Evolutionary conservation across 768 basidiomycete species (phyloP).

Genomic region (Mrakia blollopis): DNA sequence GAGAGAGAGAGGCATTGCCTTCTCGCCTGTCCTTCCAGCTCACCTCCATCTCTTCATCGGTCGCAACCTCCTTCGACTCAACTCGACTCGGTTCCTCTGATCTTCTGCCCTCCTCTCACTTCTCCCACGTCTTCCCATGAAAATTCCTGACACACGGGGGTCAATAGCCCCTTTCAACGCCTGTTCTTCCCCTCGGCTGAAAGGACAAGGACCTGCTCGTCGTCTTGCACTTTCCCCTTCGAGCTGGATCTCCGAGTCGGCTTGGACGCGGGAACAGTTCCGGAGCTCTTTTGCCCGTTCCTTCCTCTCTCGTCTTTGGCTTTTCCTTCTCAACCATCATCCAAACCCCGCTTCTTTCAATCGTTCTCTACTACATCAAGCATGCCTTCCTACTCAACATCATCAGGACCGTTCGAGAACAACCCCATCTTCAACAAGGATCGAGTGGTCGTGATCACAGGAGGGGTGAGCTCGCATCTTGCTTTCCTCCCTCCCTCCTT

Average conservation of each 20-base stretch:
- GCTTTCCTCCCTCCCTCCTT: background rate
- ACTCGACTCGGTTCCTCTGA: no score
- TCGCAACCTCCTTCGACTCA: no score
- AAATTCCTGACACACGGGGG: no score
- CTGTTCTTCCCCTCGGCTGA: no score
- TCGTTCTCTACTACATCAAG: background rate
- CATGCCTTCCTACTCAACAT: constrained; percentile 9
- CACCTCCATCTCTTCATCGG: no score
- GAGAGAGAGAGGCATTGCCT: no score
- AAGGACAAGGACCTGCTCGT: no score
- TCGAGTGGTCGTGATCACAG: constrained; percentile 5
- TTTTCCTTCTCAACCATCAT: background rate
- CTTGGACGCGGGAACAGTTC: no score
- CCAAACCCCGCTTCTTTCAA: background rate
- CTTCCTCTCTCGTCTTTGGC: background rate
- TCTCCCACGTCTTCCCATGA: no score
- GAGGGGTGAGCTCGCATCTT: background rate
- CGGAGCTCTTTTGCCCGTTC: background rate
- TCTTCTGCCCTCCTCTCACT: no score
- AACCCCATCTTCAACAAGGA: constrained; percentile 3
- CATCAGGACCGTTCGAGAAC: constrained; percentile 8
- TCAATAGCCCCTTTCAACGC: no score
- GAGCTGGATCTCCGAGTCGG: background rate
- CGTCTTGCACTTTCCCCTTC: background rate
- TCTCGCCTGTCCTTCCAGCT: no score